Conservation (phyloP, 176 grass and related monocot species). For the Eleusine indica region DNA sequence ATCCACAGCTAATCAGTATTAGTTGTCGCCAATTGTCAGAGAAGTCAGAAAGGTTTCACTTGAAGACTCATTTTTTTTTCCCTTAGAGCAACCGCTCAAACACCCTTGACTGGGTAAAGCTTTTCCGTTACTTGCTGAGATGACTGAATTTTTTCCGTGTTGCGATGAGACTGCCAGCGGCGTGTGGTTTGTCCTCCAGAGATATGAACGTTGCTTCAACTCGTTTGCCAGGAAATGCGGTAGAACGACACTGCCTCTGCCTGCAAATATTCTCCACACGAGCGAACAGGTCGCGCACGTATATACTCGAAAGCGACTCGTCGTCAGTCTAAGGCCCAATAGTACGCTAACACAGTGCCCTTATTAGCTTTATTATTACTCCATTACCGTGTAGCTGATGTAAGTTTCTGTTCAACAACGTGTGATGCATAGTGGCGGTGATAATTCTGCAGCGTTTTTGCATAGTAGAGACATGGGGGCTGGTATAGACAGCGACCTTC, state of each 20-base stretch:
- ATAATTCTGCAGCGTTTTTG: constrained; percentile 35
- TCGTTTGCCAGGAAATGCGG: constrained; percentile 44
- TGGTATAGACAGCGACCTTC: constrained; percentile 18
- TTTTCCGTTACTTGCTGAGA: not conserved
- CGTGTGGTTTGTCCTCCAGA: constrained; percentile 40
- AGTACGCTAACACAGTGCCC: not conserved
- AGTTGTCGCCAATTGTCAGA: constrained; percentile 34
- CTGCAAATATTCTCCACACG: constrained; percentile 34
- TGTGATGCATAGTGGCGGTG: constrained; percentile 46
- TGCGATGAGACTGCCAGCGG: constrained; percentile 15
- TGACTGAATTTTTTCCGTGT: constrained; percentile 27
- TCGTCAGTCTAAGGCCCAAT: not conserved
- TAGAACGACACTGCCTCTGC: not conserved
- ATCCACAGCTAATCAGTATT: not conserved
- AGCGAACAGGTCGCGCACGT: constrained; percentile 24
- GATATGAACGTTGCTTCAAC: constrained; percentile 37
- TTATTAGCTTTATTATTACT: not conserved
- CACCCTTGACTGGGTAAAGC: constrained; percentile 26
- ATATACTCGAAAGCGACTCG: constrained; percentile 22
- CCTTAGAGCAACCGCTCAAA: not conserved
- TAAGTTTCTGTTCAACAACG: constrained; percentile 26
- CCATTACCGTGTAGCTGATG: constrained; percentile 43
- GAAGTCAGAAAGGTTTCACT: constrained; percentile 40
- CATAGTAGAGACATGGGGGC: not conserved
- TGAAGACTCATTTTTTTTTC: constrained; percentile 34